Conservation (phyloP, 768 basidiomycete genomes). For the Amyloporia xantha region DNA sequence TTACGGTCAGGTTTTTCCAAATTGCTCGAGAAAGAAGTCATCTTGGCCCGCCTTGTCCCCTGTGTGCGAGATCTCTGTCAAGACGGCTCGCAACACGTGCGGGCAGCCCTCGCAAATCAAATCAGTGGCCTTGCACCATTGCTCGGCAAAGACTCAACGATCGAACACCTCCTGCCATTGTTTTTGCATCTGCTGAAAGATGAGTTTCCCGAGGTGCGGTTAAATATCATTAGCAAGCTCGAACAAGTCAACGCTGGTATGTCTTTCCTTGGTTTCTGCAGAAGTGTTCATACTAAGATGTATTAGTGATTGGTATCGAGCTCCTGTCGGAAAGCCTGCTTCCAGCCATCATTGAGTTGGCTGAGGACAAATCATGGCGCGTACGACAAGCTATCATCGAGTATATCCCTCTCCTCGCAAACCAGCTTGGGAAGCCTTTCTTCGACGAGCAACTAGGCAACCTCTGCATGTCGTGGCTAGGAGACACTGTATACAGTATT, state of each 20-base stretch:
- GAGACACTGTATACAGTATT: constrained; percentile 97
- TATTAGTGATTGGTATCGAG: constrained; percentile 93
- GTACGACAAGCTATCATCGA: constrained; percentile 99
- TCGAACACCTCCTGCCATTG: constrained; percentile 92
- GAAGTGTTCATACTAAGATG: not conserved
- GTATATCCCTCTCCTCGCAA: constrained; percentile 97
- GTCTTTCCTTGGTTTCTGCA: constrained; percentile 6
- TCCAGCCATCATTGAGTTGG: constrained; percentile 95
- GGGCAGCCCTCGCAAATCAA: constrained; percentile 92
- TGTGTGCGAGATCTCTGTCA: constrained; percentile 92
- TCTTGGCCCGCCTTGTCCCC: constrained; percentile 87
- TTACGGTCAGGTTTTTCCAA: constrained; percentile 76
- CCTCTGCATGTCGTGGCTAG: constrained; percentile 98
- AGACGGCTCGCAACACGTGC: constrained; percentile 94
- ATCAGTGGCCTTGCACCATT: constrained; percentile 95
- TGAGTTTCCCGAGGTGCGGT: constrained; percentile 94
- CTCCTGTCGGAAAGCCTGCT: constrained; percentile 89
- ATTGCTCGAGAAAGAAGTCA: constrained; percentile 87
- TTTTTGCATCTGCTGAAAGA: constrained; percentile 97
- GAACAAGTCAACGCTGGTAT: constrained; percentile 90
- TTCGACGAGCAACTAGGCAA: constrained; percentile 97
- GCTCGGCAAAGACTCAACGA: constrained; percentile 87
- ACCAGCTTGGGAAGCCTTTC: constrained; percentile 93
- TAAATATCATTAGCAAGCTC: constrained; percentile 98
- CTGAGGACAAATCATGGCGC: constrained; percentile 99